Percentiles rank a stretch among this genome's conserved stretches.
phyloP scores from a whole-genome alignment of 257 asterid genomes.

The Primulina eburnea region DNA sequence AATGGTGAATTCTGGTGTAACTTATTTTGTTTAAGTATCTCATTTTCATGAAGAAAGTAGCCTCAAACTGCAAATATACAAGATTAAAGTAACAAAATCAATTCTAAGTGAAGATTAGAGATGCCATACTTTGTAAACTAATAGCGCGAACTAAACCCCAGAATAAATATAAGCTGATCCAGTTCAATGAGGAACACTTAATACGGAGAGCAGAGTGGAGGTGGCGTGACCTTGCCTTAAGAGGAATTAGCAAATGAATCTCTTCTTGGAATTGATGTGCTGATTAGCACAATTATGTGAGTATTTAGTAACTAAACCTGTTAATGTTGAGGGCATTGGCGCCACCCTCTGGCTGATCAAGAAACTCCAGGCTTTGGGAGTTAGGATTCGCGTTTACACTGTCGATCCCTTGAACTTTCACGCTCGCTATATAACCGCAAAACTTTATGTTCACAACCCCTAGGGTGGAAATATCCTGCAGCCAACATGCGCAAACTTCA shows the following conservation, averaged over 20 bases:
- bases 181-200: constrained; percentile 16
- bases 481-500: constrained; percentile 16
- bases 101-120: constrained; percentile 9
- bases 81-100: constrained; percentile 26
- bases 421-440: constrained; percentile 78
- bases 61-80: constrained; percentile 68
- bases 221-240: constrained; percentile 12
- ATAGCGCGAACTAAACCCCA: constrained; percentile 10
- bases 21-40: constrained; percentile 47
- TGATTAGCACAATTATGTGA: constrained; percentile 2
- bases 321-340: constrained; percentile 93
- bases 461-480: constrained; percentile 82
- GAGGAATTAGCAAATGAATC: background rate
- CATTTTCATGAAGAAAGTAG: constrained; percentile 70
- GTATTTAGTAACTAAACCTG: constrained; percentile 47
- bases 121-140: constrained; percentile 13
- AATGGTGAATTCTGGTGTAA: constrained; percentile 32
- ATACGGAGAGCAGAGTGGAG: constrained; percentile 7
- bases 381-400: constrained; percentile 38
- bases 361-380: constrained; percentile 56
- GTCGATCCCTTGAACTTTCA: constrained; percentile 71
- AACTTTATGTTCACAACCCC: constrained; percentile 73
- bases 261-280: constrained; percentile 7
- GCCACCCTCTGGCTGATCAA: constrained; percentile 96
- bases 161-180: constrained; percentile 1